A percentile compares a stretch with the other conserved stretches of the same genome.
These are phyloP conservation scores for Xylariomycetidae sp. DNA, from an alignment of 2,329 filamentous ascomycete species.

Conservation along the genomic window DNA sequence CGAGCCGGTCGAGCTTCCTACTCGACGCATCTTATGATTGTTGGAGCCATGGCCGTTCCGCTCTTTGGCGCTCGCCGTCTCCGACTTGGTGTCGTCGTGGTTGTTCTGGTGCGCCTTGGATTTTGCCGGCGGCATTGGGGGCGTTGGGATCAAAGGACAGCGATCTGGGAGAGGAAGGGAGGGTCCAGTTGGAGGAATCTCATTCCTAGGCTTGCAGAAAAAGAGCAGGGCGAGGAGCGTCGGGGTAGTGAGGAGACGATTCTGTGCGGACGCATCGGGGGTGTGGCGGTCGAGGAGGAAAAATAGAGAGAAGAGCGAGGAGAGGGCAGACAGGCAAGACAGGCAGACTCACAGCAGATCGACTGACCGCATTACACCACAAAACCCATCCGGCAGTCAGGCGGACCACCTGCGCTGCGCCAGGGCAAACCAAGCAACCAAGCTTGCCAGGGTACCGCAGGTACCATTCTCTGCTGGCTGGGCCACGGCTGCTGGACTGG, in stretches of 20 bases:
- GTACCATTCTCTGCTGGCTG: conserved; percentile 3
- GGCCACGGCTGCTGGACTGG: too few species aligned
- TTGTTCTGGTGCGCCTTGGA: conserved; percentile 28
- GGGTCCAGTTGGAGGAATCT: conserved; percentile 9
- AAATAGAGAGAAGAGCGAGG: background rate
- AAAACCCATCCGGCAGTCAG: background rate
- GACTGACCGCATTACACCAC: background rate
- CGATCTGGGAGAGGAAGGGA: conserved; percentile 8
- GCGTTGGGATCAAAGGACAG: conserved; percentile 19
- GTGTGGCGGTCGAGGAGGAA: conserved; percentile 1
- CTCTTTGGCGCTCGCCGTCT: conserved; percentile 27
- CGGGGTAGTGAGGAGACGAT: background rate
- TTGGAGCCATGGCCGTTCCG: conserved; percentile 26
- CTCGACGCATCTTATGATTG: conserved; percentile 50
- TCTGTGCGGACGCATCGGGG: background rate
- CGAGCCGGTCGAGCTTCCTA: conserved; percentile 45
- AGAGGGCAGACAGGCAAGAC: background rate
- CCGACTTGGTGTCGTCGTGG: conserved; percentile 30
- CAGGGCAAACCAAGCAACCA: background rate
- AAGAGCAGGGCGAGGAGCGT: background rate
- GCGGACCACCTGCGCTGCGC: too few species aligned
- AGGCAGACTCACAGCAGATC: background rate
- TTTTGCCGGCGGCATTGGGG: conserved; percentile 24
- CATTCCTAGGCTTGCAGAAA: conserved; percentile 16
- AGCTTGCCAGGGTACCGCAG: conserved; percentile 4